phyloP scores from a whole-genome alignment of 345 rosid genomes.

The Populus euphratica region DNA sequence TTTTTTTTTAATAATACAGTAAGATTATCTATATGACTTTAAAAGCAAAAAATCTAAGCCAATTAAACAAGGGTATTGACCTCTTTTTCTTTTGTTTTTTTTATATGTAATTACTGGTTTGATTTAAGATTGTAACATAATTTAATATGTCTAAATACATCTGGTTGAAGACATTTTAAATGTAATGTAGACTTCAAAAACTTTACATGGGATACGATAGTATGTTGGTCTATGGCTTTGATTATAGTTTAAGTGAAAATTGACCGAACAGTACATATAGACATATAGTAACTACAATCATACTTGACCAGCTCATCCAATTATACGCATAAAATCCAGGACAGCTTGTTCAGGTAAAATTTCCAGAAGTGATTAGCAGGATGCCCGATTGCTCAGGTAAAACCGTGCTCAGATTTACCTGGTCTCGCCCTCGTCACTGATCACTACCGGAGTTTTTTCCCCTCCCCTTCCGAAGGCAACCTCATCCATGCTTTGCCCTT shows the following conservation, averaged over 20 bases:
- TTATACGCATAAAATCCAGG: not conserved
- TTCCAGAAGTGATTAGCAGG: not conserved
- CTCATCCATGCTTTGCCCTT: constrained; percentile 94
- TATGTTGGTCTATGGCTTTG: not conserved
- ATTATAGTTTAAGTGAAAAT: not conserved
- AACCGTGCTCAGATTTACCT: constrained; percentile 25
- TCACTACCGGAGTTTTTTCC: constrained; percentile 9
- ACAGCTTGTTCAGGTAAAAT: not conserved
- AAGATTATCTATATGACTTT: too few species aligned
- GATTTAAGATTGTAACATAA: too few species aligned
- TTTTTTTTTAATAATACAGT: too few species aligned
- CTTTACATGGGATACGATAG: not conserved
- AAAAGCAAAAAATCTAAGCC: too few species aligned
- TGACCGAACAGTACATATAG: not conserved
- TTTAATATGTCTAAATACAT: too few species aligned
- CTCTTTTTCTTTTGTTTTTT: too few species aligned
- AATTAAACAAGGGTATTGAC: too few species aligned
- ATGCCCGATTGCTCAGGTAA: not conserved
- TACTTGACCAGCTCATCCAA: not conserved
- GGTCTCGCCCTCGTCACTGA: constrained; percentile 24
- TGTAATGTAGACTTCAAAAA: not conserved
- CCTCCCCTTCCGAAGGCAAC: constrained; percentile 61
- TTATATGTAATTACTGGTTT: too few species aligned
- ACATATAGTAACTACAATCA: not conserved
- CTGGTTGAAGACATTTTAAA: too few species aligned